A percentile compares a stretch with the other conserved stretches of the same genome.
These are phyloP conservation scores for Vitis cinerea DNA, from an alignment of 164 flowering plant genomes.

Conservation along the genomic window DNA sequence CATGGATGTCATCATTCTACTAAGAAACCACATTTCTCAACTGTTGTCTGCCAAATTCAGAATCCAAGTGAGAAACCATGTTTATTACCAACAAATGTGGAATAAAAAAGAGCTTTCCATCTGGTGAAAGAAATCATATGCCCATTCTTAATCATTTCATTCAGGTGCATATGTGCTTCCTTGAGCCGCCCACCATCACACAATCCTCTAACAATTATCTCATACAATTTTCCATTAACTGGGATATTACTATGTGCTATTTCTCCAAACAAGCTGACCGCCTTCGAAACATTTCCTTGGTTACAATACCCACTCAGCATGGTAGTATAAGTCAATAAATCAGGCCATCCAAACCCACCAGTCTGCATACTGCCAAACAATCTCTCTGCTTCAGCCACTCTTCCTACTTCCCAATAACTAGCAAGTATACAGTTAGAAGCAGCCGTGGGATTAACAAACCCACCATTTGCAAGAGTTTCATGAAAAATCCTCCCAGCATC, in stretches of 20 bases:
- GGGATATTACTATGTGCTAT: conserved; percentile 21
- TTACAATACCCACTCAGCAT: conserved; percentile 33
- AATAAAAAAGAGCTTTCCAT: conserved; percentile 26
- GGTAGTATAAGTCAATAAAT: conserved; percentile 18
- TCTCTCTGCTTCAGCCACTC: conserved; percentile 26
- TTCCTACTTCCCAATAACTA: conserved; percentile 32
- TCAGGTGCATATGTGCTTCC: conserved; percentile 30
- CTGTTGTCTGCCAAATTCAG: no score
- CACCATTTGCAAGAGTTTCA: conserved; percentile 11
- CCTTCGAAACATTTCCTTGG: conserved; percentile 21
- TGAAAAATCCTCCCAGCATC: conserved; percentile 30
- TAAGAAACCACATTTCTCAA: no score
- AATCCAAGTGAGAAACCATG: no score
- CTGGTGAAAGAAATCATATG: conserved; percentile 24
- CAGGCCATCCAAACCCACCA: conserved; percentile 19
- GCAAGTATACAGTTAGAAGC: conserved; percentile 29
- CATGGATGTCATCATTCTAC: no score
- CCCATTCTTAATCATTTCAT: conserved; percentile 34
- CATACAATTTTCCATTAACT: conserved; percentile 17
- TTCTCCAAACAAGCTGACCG: conserved; percentile 29
- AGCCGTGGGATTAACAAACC: conserved; percentile 10
- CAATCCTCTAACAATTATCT: conserved; percentile 23
- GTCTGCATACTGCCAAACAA: conserved; percentile 28
- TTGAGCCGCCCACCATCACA: conserved; percentile 16
- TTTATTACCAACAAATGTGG: background rate